phyloP scores from a whole-genome alignment of 2,329 filamentous ascomycete genomes.

The Drechslera avenae region DNA sequence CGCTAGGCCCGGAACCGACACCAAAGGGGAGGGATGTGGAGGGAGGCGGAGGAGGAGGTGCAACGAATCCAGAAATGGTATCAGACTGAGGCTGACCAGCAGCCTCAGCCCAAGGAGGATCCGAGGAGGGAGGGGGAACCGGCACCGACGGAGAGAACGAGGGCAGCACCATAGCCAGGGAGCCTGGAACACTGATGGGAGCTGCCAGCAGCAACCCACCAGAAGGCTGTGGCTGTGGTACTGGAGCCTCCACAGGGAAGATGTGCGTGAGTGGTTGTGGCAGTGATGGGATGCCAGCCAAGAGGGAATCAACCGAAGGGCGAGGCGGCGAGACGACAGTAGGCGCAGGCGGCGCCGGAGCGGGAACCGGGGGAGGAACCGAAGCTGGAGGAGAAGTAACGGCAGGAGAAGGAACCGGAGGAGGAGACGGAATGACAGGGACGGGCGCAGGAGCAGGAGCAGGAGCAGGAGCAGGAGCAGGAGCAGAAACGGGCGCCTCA shows the following conservation, averaged over 20 bases:
- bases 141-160: background rate
- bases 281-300: slow-evolving; percentile 2
- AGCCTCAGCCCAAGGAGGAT: background rate
- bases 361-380: background rate
- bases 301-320: background rate
- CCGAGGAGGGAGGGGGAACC: background rate
- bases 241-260: background rate
- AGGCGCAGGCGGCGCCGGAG: background rate
- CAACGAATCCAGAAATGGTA: background rate
- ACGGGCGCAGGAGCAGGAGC: background rate
- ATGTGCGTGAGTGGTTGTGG: background rate
- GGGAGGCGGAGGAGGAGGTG: background rate
- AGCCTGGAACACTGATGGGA: background rate
- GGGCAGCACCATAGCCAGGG: slow-evolving; percentile 5
- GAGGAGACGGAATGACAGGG: background rate
- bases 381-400: too few species aligned
- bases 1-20: background rate
- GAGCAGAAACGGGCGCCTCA: background rate
- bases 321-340: background rate
- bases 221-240: slow-evolving; percentile 1
- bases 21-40: background rate
- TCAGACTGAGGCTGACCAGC: slow-evolving; percentile 3
- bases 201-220: background rate
- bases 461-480: background rate
- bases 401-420: background rate